Evolutionary conservation across 176 grass and related monocot genomes (phyloP), one percentile per base, ranked within the genome.

Genomic region (Bolboschoenus planiculmis): DNA sequence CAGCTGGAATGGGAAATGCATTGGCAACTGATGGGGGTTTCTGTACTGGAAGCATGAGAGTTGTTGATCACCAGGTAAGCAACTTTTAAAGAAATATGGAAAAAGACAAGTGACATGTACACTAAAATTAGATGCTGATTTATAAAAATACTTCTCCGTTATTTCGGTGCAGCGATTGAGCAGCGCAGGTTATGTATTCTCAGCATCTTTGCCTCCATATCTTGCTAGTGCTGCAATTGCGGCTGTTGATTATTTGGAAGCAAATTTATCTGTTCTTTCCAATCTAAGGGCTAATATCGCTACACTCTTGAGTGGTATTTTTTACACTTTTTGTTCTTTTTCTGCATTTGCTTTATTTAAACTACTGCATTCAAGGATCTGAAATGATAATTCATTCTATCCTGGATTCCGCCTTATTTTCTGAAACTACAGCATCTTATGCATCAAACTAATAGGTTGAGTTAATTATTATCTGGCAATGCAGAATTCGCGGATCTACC

Each of bases 1-100:
- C 92, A 82, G 95, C 95, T 84, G 92, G 90, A 84, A 97, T 97
- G 95, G 95, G 95, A 81, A 97, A 94, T 87, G 90, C 92, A 47
- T 80, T 92, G 83, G 95, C 92, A 63, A 97, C 87, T 46, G 92
- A 97, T 79, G 95, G 95, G 81, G 95, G 95, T 26, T 97, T 97
- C 84, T 97, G 95, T 86, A 92, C 95, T 43, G 92, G 92, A 89
- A 94, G 87, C 87, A 85, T 80, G 71, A 94, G 92, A 89, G 95
- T 97, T 82, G 95, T 97, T 88, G 95, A 97, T 87, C 95, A 97
- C 83, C 92, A 97, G 84, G 95, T 94, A 91, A 34, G 50, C 39
- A 83, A 89, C n/a, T 42, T 59, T 4, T 21, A 37, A 79, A 51
- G n/a, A 57, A 16, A 46, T 29, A 47, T 29, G n/a, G 56, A 42